Conservation (phyloP, 2,329 filamentous ascomycete species). For the Xenoacremonium recifei region DNA sequence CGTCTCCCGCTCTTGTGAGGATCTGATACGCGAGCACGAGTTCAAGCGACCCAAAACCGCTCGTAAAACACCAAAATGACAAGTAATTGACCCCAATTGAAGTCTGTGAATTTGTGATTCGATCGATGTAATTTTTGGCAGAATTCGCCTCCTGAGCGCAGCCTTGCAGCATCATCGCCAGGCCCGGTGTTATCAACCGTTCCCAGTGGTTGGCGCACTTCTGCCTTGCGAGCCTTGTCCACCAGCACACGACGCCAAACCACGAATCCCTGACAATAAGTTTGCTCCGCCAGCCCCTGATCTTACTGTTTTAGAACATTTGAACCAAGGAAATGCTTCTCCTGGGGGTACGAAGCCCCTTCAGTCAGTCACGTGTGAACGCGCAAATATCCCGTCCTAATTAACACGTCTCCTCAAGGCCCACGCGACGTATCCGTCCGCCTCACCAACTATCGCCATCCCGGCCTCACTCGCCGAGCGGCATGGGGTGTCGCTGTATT, state of each 20-base stretch:
- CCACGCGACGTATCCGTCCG: constrained; percentile 13
- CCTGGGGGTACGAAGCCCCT: too few relatives aligned
- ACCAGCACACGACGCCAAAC: constrained; percentile 9
- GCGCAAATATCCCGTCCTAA: constrained; percentile 8
- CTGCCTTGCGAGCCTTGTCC: constrained; percentile 22
- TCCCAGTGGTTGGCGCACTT: constrained; percentile 21
- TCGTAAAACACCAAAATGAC: background rate
- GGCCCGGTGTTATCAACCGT: constrained; percentile 25
- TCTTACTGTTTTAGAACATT: too few relatives aligned
- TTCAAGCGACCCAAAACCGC: constrained; percentile 3
- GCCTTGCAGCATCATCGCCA: constrained; percentile 22
- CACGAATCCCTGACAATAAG: constrained; percentile 9
- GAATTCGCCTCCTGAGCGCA: constrained; percentile 12
- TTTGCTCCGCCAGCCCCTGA: constrained; percentile 1
- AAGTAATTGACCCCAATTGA: constrained; percentile 23
- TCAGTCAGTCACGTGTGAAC: constrained; percentile 17
- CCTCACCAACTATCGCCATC: constrained; percentile 18
- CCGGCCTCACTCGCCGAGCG: constrained; percentile 16
- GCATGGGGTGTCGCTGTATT: constrained; percentile 19
- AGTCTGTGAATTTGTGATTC: constrained; percentile 6
- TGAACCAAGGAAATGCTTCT: too few relatives aligned
- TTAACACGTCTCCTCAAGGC: constrained; percentile 11
- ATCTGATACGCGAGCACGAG: constrained; percentile 19
- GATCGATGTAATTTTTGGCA: constrained; percentile 15
- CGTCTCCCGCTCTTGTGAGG: constrained; percentile 17